phyloP scores from a whole-genome alignment of 208 protist species.

The Acanthamoeba sp. region DNA sequence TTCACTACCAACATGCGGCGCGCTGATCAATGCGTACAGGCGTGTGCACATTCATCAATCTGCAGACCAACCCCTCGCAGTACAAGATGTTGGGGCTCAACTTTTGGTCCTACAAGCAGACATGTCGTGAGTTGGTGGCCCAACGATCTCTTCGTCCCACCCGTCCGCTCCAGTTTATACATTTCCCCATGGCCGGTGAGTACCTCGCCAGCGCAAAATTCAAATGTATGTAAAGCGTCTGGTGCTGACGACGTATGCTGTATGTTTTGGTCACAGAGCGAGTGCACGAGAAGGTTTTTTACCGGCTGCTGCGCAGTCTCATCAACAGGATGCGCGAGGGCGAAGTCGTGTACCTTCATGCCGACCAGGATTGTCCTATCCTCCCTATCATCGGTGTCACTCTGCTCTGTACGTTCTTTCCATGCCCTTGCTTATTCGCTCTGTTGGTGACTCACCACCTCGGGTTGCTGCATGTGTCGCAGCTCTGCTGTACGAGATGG shows the following conservation, averaged over 20 bases:
- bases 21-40: neutral
- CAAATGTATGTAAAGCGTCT: too few relatives aligned
- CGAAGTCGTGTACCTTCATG: conserved; percentile 23
- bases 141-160: neutral
- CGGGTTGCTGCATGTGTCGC: neutral
- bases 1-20: too few relatives aligned
- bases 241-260: neutral
- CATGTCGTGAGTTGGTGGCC: conserved; percentile 1
- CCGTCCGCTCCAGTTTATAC: conserved; percentile 12
- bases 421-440: too few relatives aligned
- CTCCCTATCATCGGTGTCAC: neutral
- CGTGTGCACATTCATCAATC: conserved; percentile 42
- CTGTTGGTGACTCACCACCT: too few relatives aligned
- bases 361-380: neutral
- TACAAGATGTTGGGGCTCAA: conserved; percentile 44
- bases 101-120: conserved; percentile 59
- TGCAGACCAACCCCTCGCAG: conserved; percentile 38
- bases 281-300: neutral
- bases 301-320: neutral
- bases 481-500: conserved; percentile 12
- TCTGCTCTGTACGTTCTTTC: conserved; percentile 39
- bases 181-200: conserved; percentile 12
- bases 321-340: neutral
- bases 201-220: too few relatives aligned
- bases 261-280: neutral